These are phyloP conservation scores for Melocanna baccifera DNA, from an alignment of 176 grass and related monocot species.

Conservation along the genomic window DNA sequence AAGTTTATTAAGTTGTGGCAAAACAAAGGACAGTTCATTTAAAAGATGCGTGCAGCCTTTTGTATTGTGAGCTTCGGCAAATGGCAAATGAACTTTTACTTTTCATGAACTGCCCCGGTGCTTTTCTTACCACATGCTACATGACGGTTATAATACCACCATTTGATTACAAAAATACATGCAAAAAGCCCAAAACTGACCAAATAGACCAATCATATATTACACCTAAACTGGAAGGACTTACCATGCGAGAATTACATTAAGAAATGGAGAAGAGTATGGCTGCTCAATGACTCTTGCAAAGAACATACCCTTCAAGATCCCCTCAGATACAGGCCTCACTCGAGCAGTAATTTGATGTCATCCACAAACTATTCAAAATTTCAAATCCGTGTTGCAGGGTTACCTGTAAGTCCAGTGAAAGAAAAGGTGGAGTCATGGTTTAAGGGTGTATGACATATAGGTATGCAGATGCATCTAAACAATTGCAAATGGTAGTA, in stretches of 20 bases:
- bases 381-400: neutral
- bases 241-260: neutral
- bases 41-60: neutral
- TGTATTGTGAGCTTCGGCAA: neutral
- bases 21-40: neutral
- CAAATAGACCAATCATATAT: neutral
- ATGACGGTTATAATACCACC: neutral
- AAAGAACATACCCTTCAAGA: neutral
- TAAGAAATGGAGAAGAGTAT: neutral
- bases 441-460: neutral
- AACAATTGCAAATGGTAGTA: neutral
- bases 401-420: neutral
- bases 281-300: neutral
- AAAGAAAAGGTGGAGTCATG: neutral
- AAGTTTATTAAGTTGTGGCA: neutral
- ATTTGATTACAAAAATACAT: neutral
- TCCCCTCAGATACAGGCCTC: neutral
- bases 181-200: neutral
- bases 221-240: constrained; percentile 1
- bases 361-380: neutral
- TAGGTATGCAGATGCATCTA: neutral
- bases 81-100: neutral
- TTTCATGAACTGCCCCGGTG: neutral
- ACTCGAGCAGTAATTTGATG: neutral
- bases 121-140: neutral